Base-by-base conservation (phyloP, 164 flowering plant species). In the Aristolochia contorta region DNA sequence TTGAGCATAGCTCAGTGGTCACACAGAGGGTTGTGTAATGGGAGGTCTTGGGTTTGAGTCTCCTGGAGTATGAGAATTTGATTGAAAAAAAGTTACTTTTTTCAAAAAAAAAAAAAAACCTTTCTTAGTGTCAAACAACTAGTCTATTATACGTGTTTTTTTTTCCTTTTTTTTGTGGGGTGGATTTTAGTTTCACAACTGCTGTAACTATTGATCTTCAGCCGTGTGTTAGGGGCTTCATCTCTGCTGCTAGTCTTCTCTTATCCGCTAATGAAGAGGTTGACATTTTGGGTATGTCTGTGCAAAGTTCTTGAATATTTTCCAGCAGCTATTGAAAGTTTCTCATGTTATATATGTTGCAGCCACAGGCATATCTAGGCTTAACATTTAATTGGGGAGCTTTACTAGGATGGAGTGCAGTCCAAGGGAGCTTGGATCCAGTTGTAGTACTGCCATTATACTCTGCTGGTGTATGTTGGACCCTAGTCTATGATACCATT, bases 311-410 rank as follows among this genome's bases (percentile, higher is more conserved):
- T 21, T 19, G 18, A 19, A 20, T 48, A 12, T 37, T 2, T 21
- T 23, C 12, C 6, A 15, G 12, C 9, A 37, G 10, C 12, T 37
- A 37, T 4, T 37, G 3, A 10, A 37, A 37, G 47, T 22, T 19
- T 50, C 14, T 48, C 6, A 13, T 59, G 45, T 10, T 37, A 24
- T n/a, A 12, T 33, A 20, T 16, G 33, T 32, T 74, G 76, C 86
- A 94, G 97, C 97, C 97, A 69, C 99, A 94, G 75, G 99, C 99
- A 54, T 94, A 61, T 79, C 78, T 91, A 49, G 99, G 99, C 62
- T 79, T 94, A 66, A 88, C 99, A 21, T 88, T 93, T 66, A 93
- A 90, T 64, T 90, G 97, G 96, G 99, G 97, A 78, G 96, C 96
- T 63, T 81, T 94, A 67, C 72, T 91, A 64, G 99, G 99, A 53